Base-by-base conservation (phyloP, 345 rosid genomes). In the Anastatica hierochuntica region DNA sequence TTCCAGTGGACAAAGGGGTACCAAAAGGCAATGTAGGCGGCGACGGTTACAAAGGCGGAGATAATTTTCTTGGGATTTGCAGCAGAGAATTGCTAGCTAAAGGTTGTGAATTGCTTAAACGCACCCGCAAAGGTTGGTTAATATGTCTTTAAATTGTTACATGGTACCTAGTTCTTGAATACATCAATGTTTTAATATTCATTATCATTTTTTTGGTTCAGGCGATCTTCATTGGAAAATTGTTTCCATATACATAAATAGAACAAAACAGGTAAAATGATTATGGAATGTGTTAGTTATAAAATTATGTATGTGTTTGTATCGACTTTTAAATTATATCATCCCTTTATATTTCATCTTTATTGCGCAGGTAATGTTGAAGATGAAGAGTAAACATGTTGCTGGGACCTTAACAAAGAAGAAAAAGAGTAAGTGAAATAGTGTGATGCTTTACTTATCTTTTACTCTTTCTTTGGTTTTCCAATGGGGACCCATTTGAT, bases 301-400 rank as follows among this genome's bases (percentile, higher is more conserved):
- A n/a, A n/a, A n/a, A n/a, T n/a, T n/a, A n/a, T n/a, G n/a, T n/a
- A n/a, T n/a, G n/a, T n/a, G n/a, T n/a, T n/a, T n/a, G n/a, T n/a
- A n/a, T n/a, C n/a, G n/a, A n/a, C n/a, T n/a, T n/a, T n/a, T n/a
- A n/a, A n/a, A n/a, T n/a, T n/a, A n/a, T n/a, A n/a, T n/a, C n/a
- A n/a, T n/a, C n/a, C n/a, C n/a, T n/a, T n/a, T n/a, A n/a, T n/a
- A n/a, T n/a, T n/a, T n/a, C n/a, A n/a, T n/a, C n/a, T n/a, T n/a
- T n/a, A n/a, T n/a, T n/a, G n/a, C n/a, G n/a, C n/a, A 92, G 98
- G 98, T 92, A 53, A 92, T 75, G 73, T 46, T 92, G 76, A 92
- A 92, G 97, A 92, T 85, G 98, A 92, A 92, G 90, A 92, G 98
- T 58, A 92, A 66, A 39, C 90, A 92, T 70, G 88, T 85, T 42